phyloP scores from a whole-genome alignment of 1,284 basidiomycete genomes.

The Moesziomyces aphidis region DNA sequence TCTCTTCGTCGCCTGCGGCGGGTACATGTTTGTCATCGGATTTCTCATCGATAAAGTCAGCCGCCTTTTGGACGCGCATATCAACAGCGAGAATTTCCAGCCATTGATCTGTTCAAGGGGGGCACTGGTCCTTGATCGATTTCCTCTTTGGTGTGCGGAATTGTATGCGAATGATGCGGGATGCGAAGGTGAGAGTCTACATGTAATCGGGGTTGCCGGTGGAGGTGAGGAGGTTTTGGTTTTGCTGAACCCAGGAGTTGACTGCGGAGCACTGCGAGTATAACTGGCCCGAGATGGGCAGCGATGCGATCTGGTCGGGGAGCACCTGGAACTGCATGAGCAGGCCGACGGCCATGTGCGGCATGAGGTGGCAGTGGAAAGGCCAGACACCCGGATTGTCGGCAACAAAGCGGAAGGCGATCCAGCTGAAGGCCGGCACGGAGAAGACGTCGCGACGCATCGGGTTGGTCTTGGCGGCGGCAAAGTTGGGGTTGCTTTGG shows the following conservation, averaged over 20 bases:
- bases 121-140: too few relatives aligned
- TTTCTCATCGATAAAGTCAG: too few relatives aligned
- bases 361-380: conserved; percentile 54
- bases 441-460: conserved; percentile 58
- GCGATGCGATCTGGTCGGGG: conserved; percentile 24
- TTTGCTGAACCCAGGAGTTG: conserved; percentile 28
- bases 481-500: conserved; percentile 37
- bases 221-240: conserved; percentile 23
- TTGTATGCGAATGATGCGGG: too few relatives aligned
- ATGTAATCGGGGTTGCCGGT: conserved; percentile 26
- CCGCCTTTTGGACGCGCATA: too few relatives aligned
- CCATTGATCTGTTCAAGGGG: too few relatives aligned
- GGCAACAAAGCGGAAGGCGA: conserved; percentile 51
- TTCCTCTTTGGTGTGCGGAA: too few relatives aligned
- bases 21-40: too few relatives aligned
- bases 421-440: conserved; percentile 52
- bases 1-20: too few relatives aligned
- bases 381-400: conserved; percentile 61
- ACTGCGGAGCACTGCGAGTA: conserved; percentile 35
- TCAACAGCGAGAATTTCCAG: too few relatives aligned
- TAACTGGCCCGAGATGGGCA: conserved; percentile 14
- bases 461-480: conserved; percentile 19
- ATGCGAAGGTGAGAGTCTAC: not conserved
- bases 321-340: conserved; percentile 52
- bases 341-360: conserved; percentile 50